Conservation (phyloP, 2,329 filamentous ascomycete species). For the Hypoxylon sp. region DNA sequence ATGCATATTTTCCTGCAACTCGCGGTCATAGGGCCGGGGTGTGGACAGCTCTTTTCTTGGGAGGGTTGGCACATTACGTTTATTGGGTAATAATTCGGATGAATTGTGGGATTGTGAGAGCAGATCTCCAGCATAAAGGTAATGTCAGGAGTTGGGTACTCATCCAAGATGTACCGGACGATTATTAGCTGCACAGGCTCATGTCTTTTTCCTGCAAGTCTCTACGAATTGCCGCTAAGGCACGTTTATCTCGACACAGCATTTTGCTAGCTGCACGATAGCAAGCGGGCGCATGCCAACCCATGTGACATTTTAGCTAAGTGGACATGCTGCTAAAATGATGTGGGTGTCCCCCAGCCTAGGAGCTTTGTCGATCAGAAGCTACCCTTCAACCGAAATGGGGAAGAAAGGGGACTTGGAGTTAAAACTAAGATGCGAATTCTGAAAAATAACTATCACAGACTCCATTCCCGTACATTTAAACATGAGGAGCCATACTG, state of each 20-base stretch:
- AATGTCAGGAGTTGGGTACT: conserved; percentile 32
- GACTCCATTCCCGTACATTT: conserved; percentile 31
- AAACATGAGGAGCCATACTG: conserved; percentile 22
- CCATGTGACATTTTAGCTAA: conserved; percentile 46
- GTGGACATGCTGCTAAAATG: conserved; percentile 46
- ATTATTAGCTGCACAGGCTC: conserved; percentile 30
- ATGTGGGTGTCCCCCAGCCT: conserved; percentile 42
- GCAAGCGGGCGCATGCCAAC: conserved; percentile 28
- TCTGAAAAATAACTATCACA: conserved; percentile 15
- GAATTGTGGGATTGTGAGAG: conserved; percentile 47
- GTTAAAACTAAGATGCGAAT: conserved; percentile 31
- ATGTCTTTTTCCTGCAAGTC: conserved; percentile 36
- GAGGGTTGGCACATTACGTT: conserved; percentile 36
- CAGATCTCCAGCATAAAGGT: conserved; percentile 38
- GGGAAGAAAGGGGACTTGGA: conserved; percentile 23
- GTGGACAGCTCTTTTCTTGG: conserved; percentile 41
- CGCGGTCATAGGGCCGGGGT: conserved; percentile 49
- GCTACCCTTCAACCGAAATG: conserved; percentile 30
- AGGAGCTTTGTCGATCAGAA: conserved; percentile 46
- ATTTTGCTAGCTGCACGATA: conserved; percentile 38
- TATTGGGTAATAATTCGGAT: conserved; percentile 48
- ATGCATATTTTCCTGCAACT: conserved; percentile 45
- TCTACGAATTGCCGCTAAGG: conserved; percentile 46
- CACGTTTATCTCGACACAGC: conserved; percentile 51
- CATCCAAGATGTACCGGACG: conserved; percentile 45